phyloP scores from a whole-genome alignment of 2,329 filamentous ascomycete species.

The Emericellopsis atlantica region DNA sequence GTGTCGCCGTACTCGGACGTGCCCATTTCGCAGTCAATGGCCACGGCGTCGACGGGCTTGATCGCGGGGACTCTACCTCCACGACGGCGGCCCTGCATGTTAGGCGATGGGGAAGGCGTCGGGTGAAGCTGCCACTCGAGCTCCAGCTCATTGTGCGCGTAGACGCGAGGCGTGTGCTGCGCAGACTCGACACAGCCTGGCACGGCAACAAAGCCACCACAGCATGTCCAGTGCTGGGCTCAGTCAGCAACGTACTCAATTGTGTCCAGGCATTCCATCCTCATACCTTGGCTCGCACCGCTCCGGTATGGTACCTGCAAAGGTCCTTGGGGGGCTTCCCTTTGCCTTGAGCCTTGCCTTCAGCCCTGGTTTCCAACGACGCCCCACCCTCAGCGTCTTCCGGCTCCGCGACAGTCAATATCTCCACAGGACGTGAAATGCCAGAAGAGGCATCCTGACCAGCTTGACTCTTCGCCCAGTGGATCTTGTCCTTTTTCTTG shows the following conservation, averaged over 20 bases:
- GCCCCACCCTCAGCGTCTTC: no score
- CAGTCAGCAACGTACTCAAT: background rate
- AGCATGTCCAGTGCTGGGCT: background rate
- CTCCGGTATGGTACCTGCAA: background rate
- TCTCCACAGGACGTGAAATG: no score
- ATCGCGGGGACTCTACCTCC: no score
- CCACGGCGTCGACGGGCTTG: conserved; percentile 17
- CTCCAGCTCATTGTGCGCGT: background rate
- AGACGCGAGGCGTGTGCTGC: background rate
- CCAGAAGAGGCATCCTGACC: background rate
- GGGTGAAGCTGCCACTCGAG: background rate
- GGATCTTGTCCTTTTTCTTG: background rate
- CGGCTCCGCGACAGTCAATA: no score
- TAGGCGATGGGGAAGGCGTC: background rate
- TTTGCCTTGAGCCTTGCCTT: no score
- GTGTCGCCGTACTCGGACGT: conserved; percentile 25
- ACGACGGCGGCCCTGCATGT: background rate
- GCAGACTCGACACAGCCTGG: background rate
- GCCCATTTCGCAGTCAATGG: conserved; percentile 45
- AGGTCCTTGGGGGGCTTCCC: no score
- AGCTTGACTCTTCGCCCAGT: background rate
- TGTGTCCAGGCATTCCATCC: background rate
- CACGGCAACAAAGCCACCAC: background rate
- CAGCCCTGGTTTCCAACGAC: background rate
- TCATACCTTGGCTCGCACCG: background rate